Evolutionary conservation across 441 rosid genomes (phyloP), one percentile per base, ranked within the genome.

Genomic region (Melastoma candidum): DNA sequence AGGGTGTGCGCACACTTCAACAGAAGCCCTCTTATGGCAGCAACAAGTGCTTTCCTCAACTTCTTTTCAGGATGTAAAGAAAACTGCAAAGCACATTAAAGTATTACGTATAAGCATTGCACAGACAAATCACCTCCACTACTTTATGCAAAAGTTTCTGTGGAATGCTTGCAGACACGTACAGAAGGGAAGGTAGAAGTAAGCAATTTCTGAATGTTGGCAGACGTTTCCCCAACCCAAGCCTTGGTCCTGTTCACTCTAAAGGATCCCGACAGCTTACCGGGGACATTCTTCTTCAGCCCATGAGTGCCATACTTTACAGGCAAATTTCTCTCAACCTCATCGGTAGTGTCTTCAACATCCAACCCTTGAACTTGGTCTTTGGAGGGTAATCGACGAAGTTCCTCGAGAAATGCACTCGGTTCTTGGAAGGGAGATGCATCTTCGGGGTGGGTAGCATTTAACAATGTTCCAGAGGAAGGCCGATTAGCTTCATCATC

Each of bases 101-200:
- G 51, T 59, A 58, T 55, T 12, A 59, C 5, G 36, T 29, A 3
- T 29, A 29, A 29, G 36, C 36, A 29, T 6, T 3, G 36, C 36
- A 29, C 36, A 6, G 36, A 29, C 36, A 29, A 29, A 3, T 29
- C 36, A 29, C 36, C 36, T 29, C 36, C 36, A 29, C 36, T 2
- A 29, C 36, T 29, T 17, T 29, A 29, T 29, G 3, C 36, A 29
- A 29, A 29, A 29, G 36, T 29, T 29, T 29, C 3, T 3, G 7
- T 29, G 36, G 7, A 29, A 29, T 6, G 36, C 36, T 29, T 39
- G 32, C 25, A 56, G 59, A 57, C 41, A 36, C 85, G 47, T 84
- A 93, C 99, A 63, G 81, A 77, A 60, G 99, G 93, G 79, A 89
- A 89, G 54, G 89, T 77, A 57, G 81, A 76, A 59, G 60, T 69